Percentiles rank a stretch among this genome's conserved stretches.
phyloP scores from a whole-genome alignment of 257 asterid species.

The Ophiorrhiza pumila region DNA sequence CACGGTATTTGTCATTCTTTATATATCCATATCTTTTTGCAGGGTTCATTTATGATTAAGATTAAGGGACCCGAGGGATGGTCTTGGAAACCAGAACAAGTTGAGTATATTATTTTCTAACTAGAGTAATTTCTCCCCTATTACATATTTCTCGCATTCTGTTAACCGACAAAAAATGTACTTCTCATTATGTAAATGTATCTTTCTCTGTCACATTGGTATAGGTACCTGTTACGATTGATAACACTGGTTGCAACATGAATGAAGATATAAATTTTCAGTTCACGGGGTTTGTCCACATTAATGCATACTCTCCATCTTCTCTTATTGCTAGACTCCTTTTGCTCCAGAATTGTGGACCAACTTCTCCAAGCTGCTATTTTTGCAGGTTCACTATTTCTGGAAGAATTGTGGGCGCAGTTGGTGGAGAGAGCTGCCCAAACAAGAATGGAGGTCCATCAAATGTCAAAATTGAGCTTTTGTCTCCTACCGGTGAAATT shows the following conservation, averaged over 20 bases:
- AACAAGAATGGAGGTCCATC: conserved; percentile 77
- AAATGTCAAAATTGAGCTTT: conserved; percentile 66
- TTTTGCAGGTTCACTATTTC: conserved; percentile 65
- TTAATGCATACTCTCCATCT: background rate
- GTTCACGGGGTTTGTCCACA: conserved; percentile 72
- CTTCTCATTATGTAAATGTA: conserved; percentile 19
- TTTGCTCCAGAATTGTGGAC: background rate
- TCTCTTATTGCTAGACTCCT: conserved; percentile 14
- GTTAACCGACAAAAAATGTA: conserved; percentile 9
- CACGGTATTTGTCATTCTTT: background rate
- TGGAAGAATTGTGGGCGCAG: conserved; percentile 84
- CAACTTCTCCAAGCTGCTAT: conserved; percentile 26
- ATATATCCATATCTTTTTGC: conserved; percentile 25
- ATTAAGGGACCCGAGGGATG: conserved; percentile 95
- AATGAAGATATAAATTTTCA: conserved; percentile 90
- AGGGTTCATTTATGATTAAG: conserved; percentile 93
- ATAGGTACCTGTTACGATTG: conserved; percentile 81
- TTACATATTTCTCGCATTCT: conserved; percentile 12
- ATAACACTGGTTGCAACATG: conserved; percentile 82
- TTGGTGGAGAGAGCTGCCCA: conserved; percentile 73
- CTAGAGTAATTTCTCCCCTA: conserved; percentile 9
- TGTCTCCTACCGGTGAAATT: conserved; percentile 66
- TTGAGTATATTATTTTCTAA: conserved; percentile 46
- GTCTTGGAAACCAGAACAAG: conserved; percentile 92
- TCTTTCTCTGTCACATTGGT: conserved; percentile 37